Conservation (phyloP, 2,329 filamentous ascomycete genomes). For the Pyrenochaeta sp. region DNA sequence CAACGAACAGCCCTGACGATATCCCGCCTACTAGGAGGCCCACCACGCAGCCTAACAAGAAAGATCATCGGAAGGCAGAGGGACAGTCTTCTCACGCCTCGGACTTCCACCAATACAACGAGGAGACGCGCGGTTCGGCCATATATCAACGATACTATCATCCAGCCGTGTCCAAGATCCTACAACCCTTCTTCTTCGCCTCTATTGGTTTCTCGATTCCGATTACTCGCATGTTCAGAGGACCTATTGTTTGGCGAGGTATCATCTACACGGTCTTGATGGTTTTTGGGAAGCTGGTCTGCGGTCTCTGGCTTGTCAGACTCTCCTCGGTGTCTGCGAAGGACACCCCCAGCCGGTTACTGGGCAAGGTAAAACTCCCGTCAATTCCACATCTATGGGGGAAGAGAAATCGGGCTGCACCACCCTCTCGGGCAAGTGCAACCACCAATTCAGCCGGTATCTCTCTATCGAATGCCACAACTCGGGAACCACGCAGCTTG, state of each 20-base stretch:
- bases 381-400: conserved; percentile 37
- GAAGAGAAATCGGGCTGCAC: conserved; percentile 15
- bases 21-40: neutral
- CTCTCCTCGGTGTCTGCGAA: conserved; percentile 34
- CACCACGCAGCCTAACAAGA: neutral
- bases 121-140: conserved; percentile 26
- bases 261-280: conserved; percentile 77
- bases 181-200: conserved; percentile 78
- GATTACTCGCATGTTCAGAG: conserved; percentile 72
- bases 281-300: conserved; percentile 59
- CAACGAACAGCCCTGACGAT: neutral
- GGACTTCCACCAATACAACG: neutral
- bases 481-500: conserved; percentile 21
- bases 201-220: conserved; percentile 82
- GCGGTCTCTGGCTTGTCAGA: conserved; percentile 53
- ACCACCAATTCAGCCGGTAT: neutral
- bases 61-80: neutral
- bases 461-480: conserved; percentile 6
- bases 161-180: conserved; percentile 58
- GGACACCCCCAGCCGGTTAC: conserved; percentile 6
- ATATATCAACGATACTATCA: conserved; percentile 60
- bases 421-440: conserved; percentile 2
- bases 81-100: neutral
- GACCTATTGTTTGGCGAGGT: conserved; percentile 73
- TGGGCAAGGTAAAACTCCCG: conserved; percentile 26